Conservation (phyloP, 202 grass and related monocot species). For the Brachypodium distachyon region DNA sequence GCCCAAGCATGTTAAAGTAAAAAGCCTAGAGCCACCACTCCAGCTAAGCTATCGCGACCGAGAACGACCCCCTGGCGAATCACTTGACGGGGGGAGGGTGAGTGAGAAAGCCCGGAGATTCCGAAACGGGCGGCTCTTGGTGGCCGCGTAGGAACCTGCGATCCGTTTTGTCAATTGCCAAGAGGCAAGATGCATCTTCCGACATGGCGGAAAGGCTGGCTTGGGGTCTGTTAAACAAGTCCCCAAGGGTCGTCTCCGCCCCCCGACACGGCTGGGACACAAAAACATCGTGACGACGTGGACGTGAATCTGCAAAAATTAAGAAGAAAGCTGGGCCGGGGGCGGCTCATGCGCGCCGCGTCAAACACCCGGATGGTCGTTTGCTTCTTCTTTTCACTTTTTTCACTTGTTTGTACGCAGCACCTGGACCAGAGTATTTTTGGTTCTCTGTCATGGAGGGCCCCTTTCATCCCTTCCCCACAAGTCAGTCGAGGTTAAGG, state of each 20-base stretch:
- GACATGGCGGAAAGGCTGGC: neutral
- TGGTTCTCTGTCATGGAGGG: neutral
- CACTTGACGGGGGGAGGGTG: no score
- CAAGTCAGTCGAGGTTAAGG: neutral
- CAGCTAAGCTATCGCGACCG: no score
- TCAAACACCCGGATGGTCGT: no score
- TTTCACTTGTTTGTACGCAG: no score
- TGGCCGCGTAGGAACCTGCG: neutral
- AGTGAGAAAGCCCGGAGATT: neutral
- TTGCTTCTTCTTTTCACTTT: no score
- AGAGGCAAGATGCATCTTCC: neutral
- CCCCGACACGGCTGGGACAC: neutral
- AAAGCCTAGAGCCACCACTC: no score
- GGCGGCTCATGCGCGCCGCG: slow-evolving; percentile 6
- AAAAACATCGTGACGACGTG: neutral
- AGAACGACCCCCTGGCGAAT: no score
- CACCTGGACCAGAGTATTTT: no score
- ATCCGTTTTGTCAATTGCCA: neutral
- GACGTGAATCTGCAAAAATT: neutral
- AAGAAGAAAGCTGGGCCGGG: no score
- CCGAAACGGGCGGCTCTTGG: neutral
- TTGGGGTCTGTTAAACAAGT: neutral
- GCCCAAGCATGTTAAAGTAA: no score
- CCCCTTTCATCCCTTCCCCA: neutral
- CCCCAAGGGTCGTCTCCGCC: neutral